Percentiles rank a stretch among this genome's conserved stretches.
Evolutionary conservation across 371 early-diverging fungal genomes (phyloP).

Genomic region (Mucor lusitanicus): DNA sequence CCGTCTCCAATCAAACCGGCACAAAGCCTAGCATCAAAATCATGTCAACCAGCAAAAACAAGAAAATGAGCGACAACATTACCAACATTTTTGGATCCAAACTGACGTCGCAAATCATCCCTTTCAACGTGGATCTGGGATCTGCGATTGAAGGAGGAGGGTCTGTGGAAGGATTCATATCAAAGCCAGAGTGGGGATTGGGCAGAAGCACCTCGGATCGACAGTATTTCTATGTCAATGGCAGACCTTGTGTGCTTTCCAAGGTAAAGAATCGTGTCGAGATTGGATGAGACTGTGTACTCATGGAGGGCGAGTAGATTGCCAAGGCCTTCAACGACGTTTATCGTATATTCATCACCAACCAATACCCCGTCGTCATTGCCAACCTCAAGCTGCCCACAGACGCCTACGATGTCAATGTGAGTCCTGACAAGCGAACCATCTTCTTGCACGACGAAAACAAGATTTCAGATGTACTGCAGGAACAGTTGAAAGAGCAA

Average conservation of each 20-base stretch:
- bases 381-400: constrained; percentile 69
- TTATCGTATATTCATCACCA: constrained; percentile 66
- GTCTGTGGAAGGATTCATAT: constrained; percentile 61
- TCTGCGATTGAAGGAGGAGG: constrained; percentile 5
- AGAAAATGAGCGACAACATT: constrained; percentile 67
- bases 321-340: constrained; percentile 77
- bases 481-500: constrained; percentile 44
- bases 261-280: constrained; percentile 48
- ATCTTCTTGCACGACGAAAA: constrained; percentile 80
- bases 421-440: constrained; percentile 95
- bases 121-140: constrained; percentile 46
- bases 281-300: too few relatives aligned
- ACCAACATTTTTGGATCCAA: constrained; percentile 76
- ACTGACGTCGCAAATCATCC: constrained; percentile 53
- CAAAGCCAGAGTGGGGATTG: constrained; percentile 64
- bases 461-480: constrained; percentile 4
- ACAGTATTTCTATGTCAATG: constrained; percentile 88
- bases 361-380: constrained; percentile 82
- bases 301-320: constrained; percentile 20
- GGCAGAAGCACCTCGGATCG: constrained; percentile 81
- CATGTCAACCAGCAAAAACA: constrained; percentile 65
- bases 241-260: constrained; percentile 84
- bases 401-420: constrained; percentile 82
- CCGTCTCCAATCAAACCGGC: constrained; percentile 62
- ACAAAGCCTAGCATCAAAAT: constrained; percentile 55